phyloP scores from a whole-genome alignment of 108 stramenopile genomes.

The Cyclostephanos tholiformis region DNA sequence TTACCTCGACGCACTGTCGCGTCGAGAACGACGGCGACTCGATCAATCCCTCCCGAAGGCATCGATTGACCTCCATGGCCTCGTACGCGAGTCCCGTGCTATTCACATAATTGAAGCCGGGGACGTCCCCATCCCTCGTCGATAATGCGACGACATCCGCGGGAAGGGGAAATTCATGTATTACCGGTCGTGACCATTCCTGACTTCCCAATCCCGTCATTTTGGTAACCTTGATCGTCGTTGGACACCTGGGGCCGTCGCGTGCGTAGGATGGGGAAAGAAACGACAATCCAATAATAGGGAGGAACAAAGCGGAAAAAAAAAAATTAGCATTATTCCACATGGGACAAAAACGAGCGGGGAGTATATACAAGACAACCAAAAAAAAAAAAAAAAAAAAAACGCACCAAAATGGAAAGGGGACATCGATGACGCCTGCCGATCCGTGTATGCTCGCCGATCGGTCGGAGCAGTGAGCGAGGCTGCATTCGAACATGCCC shows the following conservation, averaged over 20 bases:
- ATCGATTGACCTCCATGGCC: conserved; percentile 55
- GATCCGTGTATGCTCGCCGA: conserved; percentile 52
- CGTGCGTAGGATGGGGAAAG: too few species aligned
- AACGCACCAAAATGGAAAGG: conserved; percentile 58
- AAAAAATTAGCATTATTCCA: too few species aligned
- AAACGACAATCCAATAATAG: background rate
- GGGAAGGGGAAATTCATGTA: conserved; percentile 41
- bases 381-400: background rate
- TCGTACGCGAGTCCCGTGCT: conserved; percentile 53
- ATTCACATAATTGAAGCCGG: conserved; percentile 57
- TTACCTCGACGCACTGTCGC: conserved; percentile 36
- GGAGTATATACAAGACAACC: too few species aligned
- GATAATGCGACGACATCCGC: conserved; percentile 30
- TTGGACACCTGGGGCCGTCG: conserved; percentile 61
- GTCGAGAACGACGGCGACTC: conserved; percentile 45
- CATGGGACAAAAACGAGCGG: too few species aligned
- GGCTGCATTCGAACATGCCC: conserved; percentile 52
- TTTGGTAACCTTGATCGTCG: conserved; percentile 42
- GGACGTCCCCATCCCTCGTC: conserved; percentile 5
- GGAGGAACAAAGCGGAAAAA: background rate
- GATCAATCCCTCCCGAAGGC: conserved; percentile 44
- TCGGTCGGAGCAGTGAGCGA: conserved; percentile 45
- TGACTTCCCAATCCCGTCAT: conserved; percentile 57
- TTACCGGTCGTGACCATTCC: conserved; percentile 40
- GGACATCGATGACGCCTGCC: conserved; percentile 47